Evolutionary conservation across 345 rosid genomes (phyloP).

Genomic region (Theobroma cacao): DNA sequence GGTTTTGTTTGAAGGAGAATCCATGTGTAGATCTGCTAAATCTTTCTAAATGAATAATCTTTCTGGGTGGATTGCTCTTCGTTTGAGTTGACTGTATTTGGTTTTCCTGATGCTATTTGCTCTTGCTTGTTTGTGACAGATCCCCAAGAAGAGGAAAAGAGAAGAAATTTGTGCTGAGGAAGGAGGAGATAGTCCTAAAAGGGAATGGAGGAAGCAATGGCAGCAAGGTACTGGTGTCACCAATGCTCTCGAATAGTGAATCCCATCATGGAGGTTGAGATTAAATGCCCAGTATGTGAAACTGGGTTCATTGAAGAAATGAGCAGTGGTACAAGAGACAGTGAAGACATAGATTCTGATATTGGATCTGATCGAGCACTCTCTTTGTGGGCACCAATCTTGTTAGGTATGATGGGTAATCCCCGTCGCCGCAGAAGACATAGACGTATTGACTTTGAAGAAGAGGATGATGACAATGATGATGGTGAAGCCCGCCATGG

Average conservation of each 20-base stretch:
- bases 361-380: constrained; percentile 72
- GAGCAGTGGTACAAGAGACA: constrained; percentile 24
- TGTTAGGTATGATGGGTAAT: constrained; percentile 83
- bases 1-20: neutral
- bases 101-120: neutral
- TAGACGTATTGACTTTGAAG: constrained; percentile 51
- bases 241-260: constrained; percentile 67
- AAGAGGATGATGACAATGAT: constrained; percentile 44
- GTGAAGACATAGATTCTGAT: constrained; percentile 47
- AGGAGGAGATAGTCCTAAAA: neutral
- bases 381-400: constrained; percentile 80
- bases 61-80: neutral
- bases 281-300: constrained; percentile 81
- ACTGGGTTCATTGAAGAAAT: constrained; percentile 61
- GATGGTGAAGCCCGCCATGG: constrained; percentile 39
- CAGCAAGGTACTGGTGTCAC: constrained; percentile 62
- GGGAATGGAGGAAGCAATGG: constrained; percentile 46
- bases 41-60: neutral
- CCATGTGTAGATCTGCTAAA: neutral
- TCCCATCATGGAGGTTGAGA: constrained; percentile 66
- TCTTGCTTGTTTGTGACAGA: constrained; percentile 23
- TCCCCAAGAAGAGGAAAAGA: neutral
- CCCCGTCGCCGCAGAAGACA: constrained; percentile 51
- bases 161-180: neutral
- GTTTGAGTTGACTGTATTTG: neutral